Evolutionary conservation across 495 filamentous ascomycete species (phyloP).

Genomic region (Talaromyces trachyspermus): DNA sequence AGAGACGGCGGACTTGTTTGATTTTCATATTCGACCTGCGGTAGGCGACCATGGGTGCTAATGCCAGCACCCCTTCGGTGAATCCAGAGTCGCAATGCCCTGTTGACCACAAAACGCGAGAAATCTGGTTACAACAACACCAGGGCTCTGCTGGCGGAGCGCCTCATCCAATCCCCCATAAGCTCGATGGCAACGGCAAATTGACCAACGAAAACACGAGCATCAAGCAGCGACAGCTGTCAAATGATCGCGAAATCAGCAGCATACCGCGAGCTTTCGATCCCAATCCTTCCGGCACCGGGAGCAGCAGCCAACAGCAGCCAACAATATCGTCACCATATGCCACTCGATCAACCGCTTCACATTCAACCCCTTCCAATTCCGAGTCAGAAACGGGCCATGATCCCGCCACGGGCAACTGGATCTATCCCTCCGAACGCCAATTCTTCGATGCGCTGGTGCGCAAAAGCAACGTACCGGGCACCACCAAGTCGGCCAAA

Average conservation of each 20-base stretch:
- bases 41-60: slow-evolving; percentile 27
- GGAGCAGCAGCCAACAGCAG: slow-evolving; percentile 15
- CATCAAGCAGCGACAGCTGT: slow-evolving; percentile 37
- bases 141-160: slow-evolving; percentile 18
- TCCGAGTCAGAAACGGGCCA: slow-evolving; percentile 63
- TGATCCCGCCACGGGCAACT: slow-evolving; percentile 64
- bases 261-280: slow-evolving; percentile 65
- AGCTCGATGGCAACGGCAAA: slow-evolving; percentile 14
- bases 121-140: slow-evolving; percentile 65
- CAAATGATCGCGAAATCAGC: slow-evolving; percentile 66
- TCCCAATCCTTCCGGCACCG: slow-evolving; percentile 13
- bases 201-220: slow-evolving; percentile 17
- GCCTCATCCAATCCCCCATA: slow-evolving; percentile 24
- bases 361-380: slow-evolving; percentile 52
- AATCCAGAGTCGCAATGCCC: slow-evolving; percentile 52
- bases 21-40: neutral
- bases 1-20: no score
- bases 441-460: slow-evolving; percentile 95
- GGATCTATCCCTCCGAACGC: slow-evolving; percentile 93
- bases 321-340: slow-evolving; percentile 23
- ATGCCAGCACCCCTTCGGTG: slow-evolving; percentile 31
- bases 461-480: slow-evolving; percentile 58
- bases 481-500: slow-evolving; percentile 29
- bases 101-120: slow-evolving; percentile 79
- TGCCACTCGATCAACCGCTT: slow-evolving; percentile 24